Base-by-base conservation (phyloP, 768 basidiomycete genomes). In the Cantharellus cinnabarinus region DNA sequence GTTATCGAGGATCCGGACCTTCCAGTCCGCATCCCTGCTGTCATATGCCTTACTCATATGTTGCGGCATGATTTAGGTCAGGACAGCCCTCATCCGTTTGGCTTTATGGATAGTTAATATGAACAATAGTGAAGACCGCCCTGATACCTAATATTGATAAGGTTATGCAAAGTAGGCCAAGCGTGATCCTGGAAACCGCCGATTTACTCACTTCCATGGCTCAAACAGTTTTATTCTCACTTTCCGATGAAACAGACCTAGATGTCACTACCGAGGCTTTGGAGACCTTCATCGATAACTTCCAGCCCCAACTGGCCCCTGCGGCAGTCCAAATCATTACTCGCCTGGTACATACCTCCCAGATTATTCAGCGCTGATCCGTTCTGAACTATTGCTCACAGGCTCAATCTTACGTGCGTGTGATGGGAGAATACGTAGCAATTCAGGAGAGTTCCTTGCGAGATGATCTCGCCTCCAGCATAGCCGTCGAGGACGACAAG, bases 191-290 rank as follows among this genome's bases (percentile, higher is more conserved):
- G 41, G 15, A 7, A 3, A 42, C 44, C 29, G 40, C 35, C 40
- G n/a, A 7, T 20, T 2, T 40, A 41, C 40, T 40, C 4, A 2
- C 4, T 3, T 2, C 3, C 20, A 37, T 41, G 37, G 42, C 37
- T 29, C 15, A 42, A 42, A 29, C 2, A 87, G 87, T 85, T 67
- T 73, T 91, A n/a, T 76, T 91, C 64, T 88, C 87, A 68, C 75
- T 94, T 50, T 81, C 85, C n/a, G 85, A 90, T 67, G 86, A 91
- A 70, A 89, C 87, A 51, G 89, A 93, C 67, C 72, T 94, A 50
- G 89, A 93, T 67, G 76, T 87, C 54, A 74, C 91, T 59, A 89
- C 87, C 66, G 75, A 73, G 62, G 79, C 83, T 65, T 88, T 89
- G 82, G 85, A 89, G 65, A 78, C 79, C 35, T 82, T 93, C 79